Base-by-base conservation (phyloP, 202 grass and related monocot species). In the Panicum hallii region DNA sequence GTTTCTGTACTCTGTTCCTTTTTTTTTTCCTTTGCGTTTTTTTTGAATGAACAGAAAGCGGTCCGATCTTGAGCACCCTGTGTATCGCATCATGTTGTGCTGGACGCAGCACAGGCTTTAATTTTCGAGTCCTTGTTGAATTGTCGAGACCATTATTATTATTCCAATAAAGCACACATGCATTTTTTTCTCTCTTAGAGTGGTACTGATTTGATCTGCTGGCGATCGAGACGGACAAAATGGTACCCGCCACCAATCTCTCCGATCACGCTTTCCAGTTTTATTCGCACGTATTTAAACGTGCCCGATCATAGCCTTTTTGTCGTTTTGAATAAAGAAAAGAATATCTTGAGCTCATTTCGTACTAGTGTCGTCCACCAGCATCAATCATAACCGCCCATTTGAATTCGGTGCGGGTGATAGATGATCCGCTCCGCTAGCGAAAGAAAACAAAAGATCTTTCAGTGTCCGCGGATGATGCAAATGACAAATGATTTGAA, bases 291-390 rank as follows among this genome's bases (percentile, higher is more conserved):
- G 44, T 7, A 48, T 72, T 54, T 68, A 80, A 68, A 72, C 67
- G 23, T 61, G 17, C 26, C 11, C 32, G 68, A 62, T 82, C 30
- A 63, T 58, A 28, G 10, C 78, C 17, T 38, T 79, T 74, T 74
- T 73, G 70, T 74, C 48, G 30, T 54, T 12, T 4, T 4, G 4
- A 38, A 4, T 38, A 5, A 73, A 5, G 15, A 10, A 53, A 34
- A 73, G 3, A 62, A 70, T 57, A 61, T 78, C 43, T 61, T 28
- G 12, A 42, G 74, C 19, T 38, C 36, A 38, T 3, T 46, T 49
- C 55, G 47, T 62, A 67, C 70, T 42, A 67, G 45, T 72, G 15
- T 32, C 45, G 13, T 16, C 45, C 45, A 41, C 61, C 45, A 53
- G 2, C 82, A 16, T 2, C 63, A 5, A 67, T 56, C 47, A 17